phyloP scores from a whole-genome alignment of 106 monocot genomes.

The Allium cepa region DNA sequence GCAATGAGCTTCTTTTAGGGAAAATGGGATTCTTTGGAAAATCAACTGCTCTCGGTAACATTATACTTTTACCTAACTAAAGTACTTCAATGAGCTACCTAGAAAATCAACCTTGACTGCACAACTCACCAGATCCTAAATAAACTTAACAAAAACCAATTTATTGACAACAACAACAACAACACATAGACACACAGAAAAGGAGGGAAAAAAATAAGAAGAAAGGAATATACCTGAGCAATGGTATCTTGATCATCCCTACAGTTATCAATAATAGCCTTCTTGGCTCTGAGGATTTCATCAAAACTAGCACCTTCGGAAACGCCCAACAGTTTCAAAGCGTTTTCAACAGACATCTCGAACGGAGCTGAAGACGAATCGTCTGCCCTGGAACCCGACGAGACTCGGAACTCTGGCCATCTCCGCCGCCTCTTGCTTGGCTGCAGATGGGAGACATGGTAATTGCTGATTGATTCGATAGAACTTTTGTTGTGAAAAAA shows the following conservation, averaged over 20 bases:
- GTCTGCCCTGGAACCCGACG: conserved; percentile 48
- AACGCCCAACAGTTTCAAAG: conserved; percentile 80
- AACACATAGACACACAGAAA: too few species aligned
- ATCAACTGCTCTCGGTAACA: too few species aligned
- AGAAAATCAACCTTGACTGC: neutral
- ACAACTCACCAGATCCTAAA: too few species aligned
- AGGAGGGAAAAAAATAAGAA: neutral
- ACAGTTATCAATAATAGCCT: conserved; percentile 46
- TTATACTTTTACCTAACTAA: neutral
- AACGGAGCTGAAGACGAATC: conserved; percentile 70
- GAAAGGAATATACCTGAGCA: conserved; percentile 39
- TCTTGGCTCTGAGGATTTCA: conserved; percentile 91
- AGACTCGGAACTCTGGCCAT: conserved; percentile 6
- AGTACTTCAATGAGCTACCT: neutral
- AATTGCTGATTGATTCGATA: neutral
- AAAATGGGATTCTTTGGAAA: too few species aligned
- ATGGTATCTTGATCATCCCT: conserved; percentile 70
- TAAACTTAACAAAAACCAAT: too few species aligned
- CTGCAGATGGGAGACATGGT: neutral
- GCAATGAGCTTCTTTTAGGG: too few species aligned
- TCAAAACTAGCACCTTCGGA: conserved; percentile 80
- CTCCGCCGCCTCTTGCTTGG: conserved; percentile 7
- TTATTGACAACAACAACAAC: too few species aligned
- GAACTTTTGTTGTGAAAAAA: conserved; percentile 14
- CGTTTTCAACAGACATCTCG: conserved; percentile 89